These are phyloP conservation scores for Coniferiporia weirii DNA, from an alignment of 1,284 basidiomycete genomes.

Conservation along the genomic window DNA sequence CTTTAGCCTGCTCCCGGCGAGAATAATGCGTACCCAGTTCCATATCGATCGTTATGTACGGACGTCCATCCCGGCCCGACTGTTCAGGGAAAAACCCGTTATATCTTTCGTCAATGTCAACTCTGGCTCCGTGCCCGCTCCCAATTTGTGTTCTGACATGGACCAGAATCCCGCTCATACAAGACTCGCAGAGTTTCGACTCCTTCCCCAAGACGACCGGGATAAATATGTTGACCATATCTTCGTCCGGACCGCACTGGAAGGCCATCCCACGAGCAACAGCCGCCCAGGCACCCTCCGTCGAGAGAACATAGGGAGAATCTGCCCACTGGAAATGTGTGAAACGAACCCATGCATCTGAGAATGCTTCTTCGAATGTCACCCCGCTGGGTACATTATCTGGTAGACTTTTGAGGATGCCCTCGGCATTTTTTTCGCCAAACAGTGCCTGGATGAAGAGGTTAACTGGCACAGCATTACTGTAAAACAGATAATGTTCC, in stretches of 20 bases:
- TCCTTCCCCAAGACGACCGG: background rate
- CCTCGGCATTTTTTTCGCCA: background rate
- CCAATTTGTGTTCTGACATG: background rate
- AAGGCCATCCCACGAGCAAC: background rate
- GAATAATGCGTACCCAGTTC: background rate
- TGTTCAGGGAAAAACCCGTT: background rate
- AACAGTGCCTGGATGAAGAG: background rate
- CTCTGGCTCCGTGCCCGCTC: background rate
- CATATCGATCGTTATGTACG: background rate
- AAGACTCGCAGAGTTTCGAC: background rate
- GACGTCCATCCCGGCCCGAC: background rate
- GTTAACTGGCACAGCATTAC: background rate
- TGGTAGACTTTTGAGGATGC: background rate
- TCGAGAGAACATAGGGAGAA: background rate
- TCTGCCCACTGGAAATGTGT: slow-evolving; percentile 1
- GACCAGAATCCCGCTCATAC: background rate
- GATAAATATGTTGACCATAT: background rate
- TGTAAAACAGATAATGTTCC: background rate
- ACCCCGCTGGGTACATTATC: background rate
- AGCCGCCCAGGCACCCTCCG: background rate
- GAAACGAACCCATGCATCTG: background rate
- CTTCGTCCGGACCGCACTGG: background rate
- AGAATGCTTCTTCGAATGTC: background rate
- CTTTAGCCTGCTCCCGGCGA: too few species aligned
- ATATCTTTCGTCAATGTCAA: background rate